Conservation (phyloP, 2,329 filamentous ascomycete species). For the Fusarium gaditjirri region DNA sequence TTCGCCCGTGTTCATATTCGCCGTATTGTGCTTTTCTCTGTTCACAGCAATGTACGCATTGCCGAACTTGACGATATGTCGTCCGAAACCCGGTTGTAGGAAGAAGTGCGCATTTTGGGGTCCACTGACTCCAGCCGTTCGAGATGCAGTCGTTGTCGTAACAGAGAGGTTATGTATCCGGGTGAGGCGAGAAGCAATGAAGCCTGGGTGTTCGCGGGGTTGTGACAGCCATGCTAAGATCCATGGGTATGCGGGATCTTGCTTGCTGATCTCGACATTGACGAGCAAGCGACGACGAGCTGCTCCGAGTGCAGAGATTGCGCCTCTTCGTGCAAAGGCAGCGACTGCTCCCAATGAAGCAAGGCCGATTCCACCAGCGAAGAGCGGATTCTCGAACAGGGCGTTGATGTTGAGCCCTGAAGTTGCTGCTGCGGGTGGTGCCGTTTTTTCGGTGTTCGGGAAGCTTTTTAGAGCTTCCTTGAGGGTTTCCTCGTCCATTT, state of each 20-base stretch:
- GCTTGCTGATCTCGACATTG: conserved; percentile 93
- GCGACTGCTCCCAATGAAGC: conserved; percentile 86
- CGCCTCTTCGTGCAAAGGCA: conserved; percentile 81
- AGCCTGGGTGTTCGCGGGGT: conserved; percentile 74
- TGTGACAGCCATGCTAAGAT: conserved; percentile 93
- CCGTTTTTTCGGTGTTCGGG: conserved; percentile 47
- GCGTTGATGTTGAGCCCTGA: conserved; percentile 62
- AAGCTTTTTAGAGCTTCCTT: conserved; percentile 33
- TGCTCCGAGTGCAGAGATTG: conserved; percentile 76
- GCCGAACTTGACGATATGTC: conserved; percentile 86
- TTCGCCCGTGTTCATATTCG: conserved; percentile 82
- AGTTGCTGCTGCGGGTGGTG: conserved; percentile 46
- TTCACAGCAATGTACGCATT: conserved; percentile 89
- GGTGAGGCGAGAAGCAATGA: conserved; percentile 67
- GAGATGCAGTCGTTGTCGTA: conserved; percentile 68
- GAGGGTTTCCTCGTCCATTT: conserved; percentile 34
- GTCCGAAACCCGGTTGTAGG: conserved; percentile 89
- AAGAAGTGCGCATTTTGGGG: conserved; percentile 83
- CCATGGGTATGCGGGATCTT: conserved; percentile 94
- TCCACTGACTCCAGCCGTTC: conserved; percentile 68
- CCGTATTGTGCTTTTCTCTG: conserved; percentile 85
- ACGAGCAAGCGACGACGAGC: conserved; percentile 88
- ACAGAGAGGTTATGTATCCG: conserved; percentile 70
- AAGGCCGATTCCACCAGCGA: conserved; percentile 84
- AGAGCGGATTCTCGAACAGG: conserved; percentile 71